Percentiles rank a stretch among this genome's conserved stretches.
Conservation (phyloP, 768 basidiomycete species). For the Tylopilus sp. region DNA sequence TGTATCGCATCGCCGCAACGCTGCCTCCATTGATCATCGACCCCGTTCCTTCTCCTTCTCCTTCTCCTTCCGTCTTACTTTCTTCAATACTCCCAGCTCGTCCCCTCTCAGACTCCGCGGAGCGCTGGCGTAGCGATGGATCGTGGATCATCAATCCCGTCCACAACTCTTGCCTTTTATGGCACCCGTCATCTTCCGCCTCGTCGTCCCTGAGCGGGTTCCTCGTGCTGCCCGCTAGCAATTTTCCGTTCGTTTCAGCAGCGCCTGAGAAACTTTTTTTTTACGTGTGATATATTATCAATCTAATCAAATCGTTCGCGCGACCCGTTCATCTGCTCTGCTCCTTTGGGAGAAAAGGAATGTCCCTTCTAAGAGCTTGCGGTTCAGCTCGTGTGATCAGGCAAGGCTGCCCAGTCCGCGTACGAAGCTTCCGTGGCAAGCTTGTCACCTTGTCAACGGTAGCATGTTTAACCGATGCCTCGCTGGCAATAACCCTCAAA, state of each 20-base stretch:
- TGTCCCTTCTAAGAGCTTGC: neutral
- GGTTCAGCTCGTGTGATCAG: constrained; percentile 5
- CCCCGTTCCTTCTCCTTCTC: constrained; percentile 6
- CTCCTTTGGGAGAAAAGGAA: neutral
- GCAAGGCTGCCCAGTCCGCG: neutral
- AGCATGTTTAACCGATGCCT: neutral
- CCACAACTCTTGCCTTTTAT: constrained; percentile 9
- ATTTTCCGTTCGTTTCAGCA: constrained; percentile 13
- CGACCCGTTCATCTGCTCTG: neutral
- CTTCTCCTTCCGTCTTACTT: too few relatives aligned
- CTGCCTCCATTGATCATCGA: neutral
- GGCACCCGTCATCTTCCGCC: constrained; percentile 10
- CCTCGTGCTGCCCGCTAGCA: constrained; percentile 9
- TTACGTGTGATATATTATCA: neutral
- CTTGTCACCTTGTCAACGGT: constrained; percentile 5
- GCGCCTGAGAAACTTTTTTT: neutral
- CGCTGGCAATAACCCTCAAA: neutral
- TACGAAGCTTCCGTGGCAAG: neutral
- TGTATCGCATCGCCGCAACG: neutral
- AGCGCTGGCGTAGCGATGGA: constrained; percentile 8
- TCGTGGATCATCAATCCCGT: too few relatives aligned
- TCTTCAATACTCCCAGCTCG: too few relatives aligned
- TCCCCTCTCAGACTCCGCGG: constrained; percentile 14
- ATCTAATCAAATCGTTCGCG: neutral
- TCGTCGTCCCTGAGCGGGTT: constrained; percentile 24